A percentile compares a stretch with the other conserved stretches of the same genome.
phyloP scores from a whole-genome alignment of 2,329 filamentous ascomycete genomes.

The Fusarium denticulatum region DNA sequence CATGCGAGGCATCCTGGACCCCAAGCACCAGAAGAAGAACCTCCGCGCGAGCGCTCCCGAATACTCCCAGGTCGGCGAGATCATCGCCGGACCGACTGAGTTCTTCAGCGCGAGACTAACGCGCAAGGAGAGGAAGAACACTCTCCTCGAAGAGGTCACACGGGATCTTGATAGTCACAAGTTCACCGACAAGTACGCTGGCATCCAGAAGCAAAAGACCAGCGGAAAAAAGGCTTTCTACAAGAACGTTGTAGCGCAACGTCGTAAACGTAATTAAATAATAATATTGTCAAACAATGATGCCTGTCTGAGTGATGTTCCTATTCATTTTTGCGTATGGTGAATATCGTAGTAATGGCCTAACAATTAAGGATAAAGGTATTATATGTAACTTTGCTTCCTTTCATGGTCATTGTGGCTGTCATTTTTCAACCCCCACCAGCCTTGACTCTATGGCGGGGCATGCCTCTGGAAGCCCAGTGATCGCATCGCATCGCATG shows the following conservation, averaged over 20 bases:
- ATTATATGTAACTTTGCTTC: not conserved
- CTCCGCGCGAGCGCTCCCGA: constrained; percentile 73
- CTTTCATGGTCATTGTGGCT: not conserved
- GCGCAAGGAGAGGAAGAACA: constrained; percentile 88
- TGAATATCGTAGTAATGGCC: not conserved
- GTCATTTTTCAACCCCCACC: not conserved
- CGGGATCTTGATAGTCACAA: constrained; percentile 61
- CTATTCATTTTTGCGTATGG: not conserved
- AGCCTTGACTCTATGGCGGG: not conserved
- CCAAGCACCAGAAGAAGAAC: constrained; percentile 94
- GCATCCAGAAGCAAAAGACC: constrained; percentile 82
- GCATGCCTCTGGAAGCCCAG: not conserved
- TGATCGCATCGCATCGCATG: not conserved
- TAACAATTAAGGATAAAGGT: not conserved
- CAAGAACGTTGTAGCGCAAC: constrained; percentile 73
- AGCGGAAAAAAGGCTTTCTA: constrained; percentile 93
- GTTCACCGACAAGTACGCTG: constrained; percentile 87
- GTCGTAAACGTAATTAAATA: constrained; percentile 45
- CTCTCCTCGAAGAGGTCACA: constrained; percentile 86
- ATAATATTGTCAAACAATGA: not conserved
- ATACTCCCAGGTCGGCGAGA: constrained; percentile 88
- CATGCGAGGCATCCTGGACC: constrained; percentile 88
- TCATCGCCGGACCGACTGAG: constrained; percentile 89
- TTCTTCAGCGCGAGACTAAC: constrained; percentile 83
- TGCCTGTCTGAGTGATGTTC: not conserved